These are phyloP conservation scores for Fusarium marasasianum DNA, from an alignment of 2,329 filamentous ascomycete genomes.

Conservation along the genomic window DNA sequence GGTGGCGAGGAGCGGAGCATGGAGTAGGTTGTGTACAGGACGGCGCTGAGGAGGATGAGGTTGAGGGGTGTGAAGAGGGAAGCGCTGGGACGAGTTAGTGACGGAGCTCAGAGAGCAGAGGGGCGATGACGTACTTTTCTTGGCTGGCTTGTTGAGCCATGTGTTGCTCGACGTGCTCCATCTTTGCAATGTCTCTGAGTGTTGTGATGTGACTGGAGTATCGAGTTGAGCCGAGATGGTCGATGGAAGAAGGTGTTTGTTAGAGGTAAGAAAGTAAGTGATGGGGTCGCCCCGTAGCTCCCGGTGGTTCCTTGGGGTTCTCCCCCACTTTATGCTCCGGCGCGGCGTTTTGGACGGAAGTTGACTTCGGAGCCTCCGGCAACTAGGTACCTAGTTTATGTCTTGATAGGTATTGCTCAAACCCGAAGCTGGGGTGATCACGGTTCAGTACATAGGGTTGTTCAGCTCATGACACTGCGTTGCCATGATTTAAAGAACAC, in stretches of 20 bases:
- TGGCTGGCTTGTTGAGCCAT: slow-evolving; percentile 63
- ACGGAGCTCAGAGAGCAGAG: background rate
- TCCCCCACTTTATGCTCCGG: slow-evolving; percentile 25
- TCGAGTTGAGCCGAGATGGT: background rate
- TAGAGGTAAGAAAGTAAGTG: slow-evolving; percentile 5
- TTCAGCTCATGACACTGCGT: background rate
- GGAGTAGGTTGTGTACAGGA: slow-evolving; percentile 67
- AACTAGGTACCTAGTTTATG: background rate
- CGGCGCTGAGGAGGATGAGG: slow-evolving; percentile 64
- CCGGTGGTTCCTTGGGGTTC: slow-evolving; percentile 29
- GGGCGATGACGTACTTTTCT: slow-evolving; percentile 48
- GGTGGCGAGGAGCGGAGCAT: slow-evolving; percentile 61
- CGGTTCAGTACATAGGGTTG: no score
- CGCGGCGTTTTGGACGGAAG: slow-evolving; percentile 24
- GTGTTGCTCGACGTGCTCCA: slow-evolving; percentile 68
- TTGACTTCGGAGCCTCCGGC: slow-evolving; percentile 2
- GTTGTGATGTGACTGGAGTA: background rate
- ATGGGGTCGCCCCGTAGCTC: slow-evolving; percentile 10
- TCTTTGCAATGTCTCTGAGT: slow-evolving; percentile 36
- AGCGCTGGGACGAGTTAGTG: slow-evolving; percentile 44
- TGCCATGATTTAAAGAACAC: background rate
- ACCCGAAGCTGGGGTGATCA: no score
- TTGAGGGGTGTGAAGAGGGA: slow-evolving; percentile 70
- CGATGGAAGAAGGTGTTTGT: slow-evolving; percentile 1
- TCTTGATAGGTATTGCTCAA: background rate